A percentile compares a stretch with the other conserved stretches of the same genome.
Evolutionary conservation across 805 yeast species (phyloP).

Genomic region (Myxozyma sirexii): DNA sequence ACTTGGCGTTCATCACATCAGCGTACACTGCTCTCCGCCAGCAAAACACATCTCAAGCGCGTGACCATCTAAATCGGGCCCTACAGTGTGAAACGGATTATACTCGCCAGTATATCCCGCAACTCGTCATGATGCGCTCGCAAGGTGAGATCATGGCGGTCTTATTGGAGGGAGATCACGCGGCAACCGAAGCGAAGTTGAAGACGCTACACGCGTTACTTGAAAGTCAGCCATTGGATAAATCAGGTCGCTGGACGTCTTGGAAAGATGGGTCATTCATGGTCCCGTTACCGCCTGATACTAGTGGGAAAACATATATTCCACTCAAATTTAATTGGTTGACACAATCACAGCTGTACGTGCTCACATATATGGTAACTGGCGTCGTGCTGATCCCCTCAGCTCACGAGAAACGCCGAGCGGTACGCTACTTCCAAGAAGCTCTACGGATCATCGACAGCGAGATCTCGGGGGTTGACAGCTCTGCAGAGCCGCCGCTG

Average conservation of each 20-base stretch:
- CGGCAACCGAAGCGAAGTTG: slow-evolving; percentile 5
- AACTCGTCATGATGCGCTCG: slow-evolving; percentile 26
- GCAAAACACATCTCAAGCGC: slow-evolving; percentile 10
- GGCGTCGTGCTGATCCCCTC: slow-evolving; percentile 15
- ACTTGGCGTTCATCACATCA: slow-evolving; percentile 7
- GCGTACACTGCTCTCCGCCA: slow-evolving; percentile 21
- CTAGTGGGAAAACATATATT: not conserved
- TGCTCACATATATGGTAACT: slow-evolving; percentile 18
- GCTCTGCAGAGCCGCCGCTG: not conserved
- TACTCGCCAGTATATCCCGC: slow-evolving; percentile 25
- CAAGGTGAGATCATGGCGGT: slow-evolving; percentile 8
- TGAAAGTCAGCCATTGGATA: slow-evolving; percentile 11
- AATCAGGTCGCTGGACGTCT: slow-evolving; percentile 18
- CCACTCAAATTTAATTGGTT: slow-evolving; percentile 30
- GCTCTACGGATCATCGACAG: slow-evolving; percentile 10
- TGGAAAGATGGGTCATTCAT: slow-evolving; percentile 29
- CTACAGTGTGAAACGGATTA: slow-evolving; percentile 28
- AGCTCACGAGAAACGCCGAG: slow-evolving; percentile 11
- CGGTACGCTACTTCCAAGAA: slow-evolving; percentile 13
- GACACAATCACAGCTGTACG: slow-evolving; percentile 23
- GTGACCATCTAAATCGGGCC: slow-evolving; percentile 16
- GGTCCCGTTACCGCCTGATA: slow-evolving; percentile 17
- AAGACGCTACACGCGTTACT: slow-evolving; percentile 15
- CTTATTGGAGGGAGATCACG: not conserved
- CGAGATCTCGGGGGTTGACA: slow-evolving; percentile 4